Percentiles rank a stretch among this genome's conserved stretches.
Evolutionary conservation across 176 grass and related monocot species (phyloP).

Genomic region (Aegilops longissima): DNA sequence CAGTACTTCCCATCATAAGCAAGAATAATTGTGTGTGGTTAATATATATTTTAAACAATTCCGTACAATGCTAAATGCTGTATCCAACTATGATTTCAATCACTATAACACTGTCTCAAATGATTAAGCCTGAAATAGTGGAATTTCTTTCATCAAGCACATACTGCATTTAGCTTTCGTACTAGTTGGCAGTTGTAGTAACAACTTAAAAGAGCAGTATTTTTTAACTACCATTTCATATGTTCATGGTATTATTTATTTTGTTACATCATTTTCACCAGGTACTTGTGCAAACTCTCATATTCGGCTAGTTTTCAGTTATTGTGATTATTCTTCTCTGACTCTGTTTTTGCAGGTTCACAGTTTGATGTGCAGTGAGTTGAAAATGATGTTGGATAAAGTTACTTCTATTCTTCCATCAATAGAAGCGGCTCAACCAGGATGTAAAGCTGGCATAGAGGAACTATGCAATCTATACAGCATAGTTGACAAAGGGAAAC

Average conservation of each 20-base stretch:
- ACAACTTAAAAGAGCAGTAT: not conserved
- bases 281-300: too few species aligned
- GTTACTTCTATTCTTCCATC: slow-evolving; percentile 74
- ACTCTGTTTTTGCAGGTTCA: slow-evolving; percentile 53
- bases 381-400: slow-evolving; percentile 77
- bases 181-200: not conserved
- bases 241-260: not conserved
- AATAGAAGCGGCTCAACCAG: slow-evolving; percentile 85
- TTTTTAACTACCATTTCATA: not conserved
- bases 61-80: not conserved
- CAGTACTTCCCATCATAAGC: not conserved
- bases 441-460: slow-evolving; percentile 71
- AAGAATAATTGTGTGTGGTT: not conserved
- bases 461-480: slow-evolving; percentile 85
- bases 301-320: not conserved
- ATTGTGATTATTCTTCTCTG: not conserved
- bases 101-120: not conserved
- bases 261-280: not conserved
- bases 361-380: slow-evolving; percentile 56
- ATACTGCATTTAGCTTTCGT: not conserved
- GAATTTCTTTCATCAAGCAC: not conserved
- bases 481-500: slow-evolving; percentile 77
- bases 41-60: not conserved
- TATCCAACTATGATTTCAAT: not conserved
- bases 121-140: not conserved